phyloP scores from a whole-genome alignment of 495 filamentous ascomycete genomes.

The Aspergillus ellipticus region DNA sequence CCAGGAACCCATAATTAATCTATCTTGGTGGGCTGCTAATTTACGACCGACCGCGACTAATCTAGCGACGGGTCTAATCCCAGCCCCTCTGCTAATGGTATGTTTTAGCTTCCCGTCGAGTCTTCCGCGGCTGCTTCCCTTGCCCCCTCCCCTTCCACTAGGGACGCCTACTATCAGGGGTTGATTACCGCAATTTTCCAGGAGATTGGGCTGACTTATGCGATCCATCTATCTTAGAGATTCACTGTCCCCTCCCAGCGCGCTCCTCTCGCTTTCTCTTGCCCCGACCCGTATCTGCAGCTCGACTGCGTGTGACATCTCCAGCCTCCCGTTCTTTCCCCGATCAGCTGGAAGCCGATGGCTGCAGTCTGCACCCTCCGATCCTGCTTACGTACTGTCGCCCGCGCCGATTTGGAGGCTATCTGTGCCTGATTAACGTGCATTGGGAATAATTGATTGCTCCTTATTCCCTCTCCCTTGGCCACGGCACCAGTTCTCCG shows the following conservation, averaged over 20 bases:
- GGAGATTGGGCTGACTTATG: background rate
- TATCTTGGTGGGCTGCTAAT: constrained; percentile 1
- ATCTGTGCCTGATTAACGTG: constrained; percentile 1
- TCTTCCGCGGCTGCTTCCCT: constrained; percentile 11
- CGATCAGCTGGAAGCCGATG: background rate
- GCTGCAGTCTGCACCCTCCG: background rate
- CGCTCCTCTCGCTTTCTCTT: background rate
- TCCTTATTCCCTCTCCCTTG: background rate
- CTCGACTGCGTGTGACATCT: background rate
- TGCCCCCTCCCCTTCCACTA: constrained; percentile 3
- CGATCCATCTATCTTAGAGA: background rate
- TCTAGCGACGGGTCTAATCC: background rate
- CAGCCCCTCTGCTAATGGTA: constrained; percentile 4
- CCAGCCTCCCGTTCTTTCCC: background rate
- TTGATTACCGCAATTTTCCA: constrained; percentile 1
- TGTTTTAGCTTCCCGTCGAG: constrained; percentile 12
- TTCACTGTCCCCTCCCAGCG: background rate
- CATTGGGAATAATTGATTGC: background rate
- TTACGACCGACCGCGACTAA: background rate
- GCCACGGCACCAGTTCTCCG: background rate
- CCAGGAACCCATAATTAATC: constrained; percentile 1
- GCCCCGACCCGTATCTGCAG: background rate
- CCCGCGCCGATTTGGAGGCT: constrained; percentile 1
- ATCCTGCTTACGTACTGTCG: constrained; percentile 3
- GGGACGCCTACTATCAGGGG: constrained; percentile 7